Evolutionary conservation across 2,329 filamentous ascomycete species (phyloP), one percentile per base, ranked within the genome.

Genomic region (Xylariaceae sp.): DNA sequence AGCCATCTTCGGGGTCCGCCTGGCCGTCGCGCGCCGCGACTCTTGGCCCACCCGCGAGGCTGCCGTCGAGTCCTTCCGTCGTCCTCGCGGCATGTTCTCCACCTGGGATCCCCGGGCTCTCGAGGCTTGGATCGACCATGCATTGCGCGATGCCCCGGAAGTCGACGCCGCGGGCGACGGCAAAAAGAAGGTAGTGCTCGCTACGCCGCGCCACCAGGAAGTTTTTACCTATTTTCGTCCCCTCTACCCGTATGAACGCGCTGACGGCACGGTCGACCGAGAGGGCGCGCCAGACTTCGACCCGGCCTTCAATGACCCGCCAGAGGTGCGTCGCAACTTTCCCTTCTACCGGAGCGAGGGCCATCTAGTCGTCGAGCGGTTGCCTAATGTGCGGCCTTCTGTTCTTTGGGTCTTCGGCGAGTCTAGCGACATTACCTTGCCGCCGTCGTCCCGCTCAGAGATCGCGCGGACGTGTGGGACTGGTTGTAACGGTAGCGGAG

Each of bases 181-280:
- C 44, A n/a, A 18, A 10, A n/a, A 79, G 26, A n/a, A 79, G 26
- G 86, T 92, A 1, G 91, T 89, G 0, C 78, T 92, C 2, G 81
- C 82, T 1, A 96, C 92, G 0, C 86, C 90, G 0, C 90, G 91
- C 62, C 88, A 95, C 68, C 89, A 95, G 67, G 90, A 94, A 75
- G 88, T 92, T 49, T 85, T 89, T 62, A 89, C 85, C 1, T 92
- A 87, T 66, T 71, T 88, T 53, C 80, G 87, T 0, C 81, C 84
- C 0, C 81, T 80, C 54, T 81, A 53, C 35, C 49, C 45, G 23
- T 24, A 48, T 10, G 45, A 30, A 11, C 45, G 33, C 21, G 32
- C 45, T 15, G 45, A 48, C 26, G 32, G 45, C 9, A 48, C 45
- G 1, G 35, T 48, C 26, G 45, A 48, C 45, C 45, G 45, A 21